These are phyloP conservation scores for Parmelia sp. DNA, from an alignment of 495 filamentous ascomycete species.

Conservation along the genomic window DNA sequence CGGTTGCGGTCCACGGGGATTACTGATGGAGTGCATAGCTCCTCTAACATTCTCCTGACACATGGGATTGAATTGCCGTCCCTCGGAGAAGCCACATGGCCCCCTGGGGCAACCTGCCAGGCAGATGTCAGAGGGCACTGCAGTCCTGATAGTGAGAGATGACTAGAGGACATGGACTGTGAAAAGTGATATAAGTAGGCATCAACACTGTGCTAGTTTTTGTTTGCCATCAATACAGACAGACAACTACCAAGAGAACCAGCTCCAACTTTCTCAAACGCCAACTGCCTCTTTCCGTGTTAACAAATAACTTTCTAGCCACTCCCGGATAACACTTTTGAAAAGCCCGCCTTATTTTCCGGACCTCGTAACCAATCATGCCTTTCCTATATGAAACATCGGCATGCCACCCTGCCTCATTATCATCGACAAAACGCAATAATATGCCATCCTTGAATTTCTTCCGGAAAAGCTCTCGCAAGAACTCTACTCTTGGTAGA, in stretches of 20 bases:
- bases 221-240: conserved; percentile 4
- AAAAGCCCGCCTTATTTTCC: background rate
- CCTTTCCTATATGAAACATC: conserved; percentile 20
- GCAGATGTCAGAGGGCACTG: background rate
- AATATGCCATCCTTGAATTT: conserved; percentile 18
- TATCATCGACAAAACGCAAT: conserved; percentile 8
- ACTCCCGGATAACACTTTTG: background rate
- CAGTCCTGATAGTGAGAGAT: background rate
- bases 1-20: background rate
- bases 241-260: no score
- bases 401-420: conserved; percentile 4
- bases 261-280: no score
- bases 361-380: conserved; percentile 5
- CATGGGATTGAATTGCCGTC: background rate
- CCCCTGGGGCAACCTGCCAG: background rate
- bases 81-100: background rate
- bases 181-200: background rate
- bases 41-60: background rate
- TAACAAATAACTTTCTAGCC: background rate
- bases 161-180: background rate
- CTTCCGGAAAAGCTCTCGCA: background rate
- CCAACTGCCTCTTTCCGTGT: background rate
- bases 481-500: background rate
- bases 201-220: background rate
- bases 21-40: background rate